These are phyloP conservation scores for Sporothrix dimorphospora DNA, from an alignment of 2,329 filamentous ascomycete species.

Conservation along the genomic window DNA sequence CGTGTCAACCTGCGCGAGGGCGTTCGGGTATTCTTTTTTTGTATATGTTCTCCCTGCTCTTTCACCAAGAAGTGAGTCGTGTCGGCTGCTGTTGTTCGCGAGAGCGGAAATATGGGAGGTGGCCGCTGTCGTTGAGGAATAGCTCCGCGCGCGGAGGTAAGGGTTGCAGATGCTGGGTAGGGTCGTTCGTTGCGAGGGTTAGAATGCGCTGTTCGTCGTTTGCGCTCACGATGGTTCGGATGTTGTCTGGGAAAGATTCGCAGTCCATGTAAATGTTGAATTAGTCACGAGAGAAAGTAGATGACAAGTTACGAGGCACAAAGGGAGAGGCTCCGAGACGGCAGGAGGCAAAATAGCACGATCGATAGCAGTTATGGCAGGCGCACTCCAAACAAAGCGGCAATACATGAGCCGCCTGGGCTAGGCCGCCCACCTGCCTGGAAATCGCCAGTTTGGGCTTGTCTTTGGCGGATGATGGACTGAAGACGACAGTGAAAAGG, in stretches of 20 bases:
- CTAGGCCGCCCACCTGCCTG: conserved; percentile 11
- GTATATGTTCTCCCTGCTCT: not conserved
- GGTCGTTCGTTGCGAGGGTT: not conserved
- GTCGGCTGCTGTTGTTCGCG: not conserved
- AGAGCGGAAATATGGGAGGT: not conserved
- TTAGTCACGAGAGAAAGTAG: not conserved
- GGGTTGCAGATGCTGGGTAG: not conserved
- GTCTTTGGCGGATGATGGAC: not conserved
- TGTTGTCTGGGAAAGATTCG: not conserved
- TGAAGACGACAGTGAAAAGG: not conserved
- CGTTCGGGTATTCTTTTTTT: not conserved
- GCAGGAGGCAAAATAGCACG: conserved; percentile 9
- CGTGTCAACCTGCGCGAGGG: not conserved
- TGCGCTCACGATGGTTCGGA: not conserved
- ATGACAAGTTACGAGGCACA: not conserved
- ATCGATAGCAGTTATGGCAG: not conserved
- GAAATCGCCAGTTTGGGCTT: conserved; percentile 15
- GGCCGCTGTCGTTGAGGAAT: not conserved
- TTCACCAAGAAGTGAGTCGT: not conserved
- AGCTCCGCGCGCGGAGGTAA: conserved; percentile 19
- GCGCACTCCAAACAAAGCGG: not conserved
- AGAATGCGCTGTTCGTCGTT: not conserved
- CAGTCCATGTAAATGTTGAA: not conserved
- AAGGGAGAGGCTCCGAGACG: not conserved
- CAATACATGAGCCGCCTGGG: conserved; percentile 7